Base-by-base conservation (phyloP, 2,329 filamentous ascomycete species). In the Paecilomyces dactylethromorphus region DNA sequence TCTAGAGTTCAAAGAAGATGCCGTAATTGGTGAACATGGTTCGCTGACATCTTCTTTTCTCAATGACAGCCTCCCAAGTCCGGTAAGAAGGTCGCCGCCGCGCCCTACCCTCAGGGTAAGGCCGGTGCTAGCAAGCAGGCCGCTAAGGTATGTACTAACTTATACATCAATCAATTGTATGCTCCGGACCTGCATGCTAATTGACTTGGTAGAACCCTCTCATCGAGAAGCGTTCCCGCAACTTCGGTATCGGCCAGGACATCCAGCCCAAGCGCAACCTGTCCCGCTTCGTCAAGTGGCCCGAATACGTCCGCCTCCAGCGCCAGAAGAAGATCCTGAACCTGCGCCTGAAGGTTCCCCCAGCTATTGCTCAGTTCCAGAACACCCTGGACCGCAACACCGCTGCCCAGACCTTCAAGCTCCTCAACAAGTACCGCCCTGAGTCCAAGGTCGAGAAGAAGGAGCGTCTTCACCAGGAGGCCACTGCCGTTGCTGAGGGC, bases 391-490 rank as follows among this genome's bases (percentile, higher is more conserved):
- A 96, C 87, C 90, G 90, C 82, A 95, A 96, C 87, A 90, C 93
- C 68, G 95, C 95, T 70, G 90, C 92, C 73, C 93, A 97, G 84
- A 85, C 91, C 68, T 94, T 99, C 87, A 97, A 97, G 87, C 89
- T 99, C 77, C 90, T 99, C 77, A 96, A 96, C 90, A 99, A 99
- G 87, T 99, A 99, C 89, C 92, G 93, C 74, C 94, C 94, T 69
- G 94, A 99, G 87, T 95, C 91, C 81, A 97, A 97, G 88, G 83
- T 85, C 72, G 93, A 97, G 89, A 99, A 99, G 91, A 99, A 97
- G 88, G 95, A 99, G 85, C 92, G 94, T 82, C 86, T 99, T 68
- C 87, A 90, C 79, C 92, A 96, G 87, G 94, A 99, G 87, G 94
- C 95, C 67, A 96, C 92, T 72, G 95, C 94, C 74, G 87, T 99